Conservation (phyloP, 352 stramenopile species). For the Plasmopara viticola region DNA sequence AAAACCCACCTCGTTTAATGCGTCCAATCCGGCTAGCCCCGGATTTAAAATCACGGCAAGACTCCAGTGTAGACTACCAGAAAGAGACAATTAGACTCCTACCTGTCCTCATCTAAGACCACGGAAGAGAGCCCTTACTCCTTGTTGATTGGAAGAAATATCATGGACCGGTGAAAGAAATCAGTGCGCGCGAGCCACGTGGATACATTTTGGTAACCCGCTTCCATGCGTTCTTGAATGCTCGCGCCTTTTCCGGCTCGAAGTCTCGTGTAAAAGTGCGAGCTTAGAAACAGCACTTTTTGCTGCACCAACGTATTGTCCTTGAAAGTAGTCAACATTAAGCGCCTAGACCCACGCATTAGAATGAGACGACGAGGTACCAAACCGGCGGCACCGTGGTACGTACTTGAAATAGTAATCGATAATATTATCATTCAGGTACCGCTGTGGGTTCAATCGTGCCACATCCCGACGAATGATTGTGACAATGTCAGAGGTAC, state of each 20-base stretch:
- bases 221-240: slow-evolving; percentile 30
- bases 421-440: slow-evolving; percentile 91
- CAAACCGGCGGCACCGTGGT: too few relatives aligned
- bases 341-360: slow-evolving; percentile 20
- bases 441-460: slow-evolving; percentile 59
- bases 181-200: slow-evolving; percentile 62
- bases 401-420: slow-evolving; percentile 89
- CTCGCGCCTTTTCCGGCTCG: slow-evolving; percentile 36
- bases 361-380: too few relatives aligned
- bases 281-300: slow-evolving; percentile 72
- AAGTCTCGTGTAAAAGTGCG: slow-evolving; percentile 71
- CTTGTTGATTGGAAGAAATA: slow-evolving; percentile 87
- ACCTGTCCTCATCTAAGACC: too few relatives aligned
- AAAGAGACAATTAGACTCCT: neutral
- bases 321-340: slow-evolving; percentile 50
- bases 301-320: slow-evolving; percentile 41
- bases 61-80: slow-evolving; percentile 74
- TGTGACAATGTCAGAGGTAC: slow-evolving; percentile 65
- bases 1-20: slow-evolving; percentile 23
- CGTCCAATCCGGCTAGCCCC: slow-evolving; percentile 28
- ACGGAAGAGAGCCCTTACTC: slow-evolving; percentile 31
- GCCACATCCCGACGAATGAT: slow-evolving; percentile 58
- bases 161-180: slow-evolving; percentile 64
- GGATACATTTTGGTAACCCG: slow-evolving; percentile 71
- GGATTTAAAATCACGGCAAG: slow-evolving; percentile 76